phyloP scores from a whole-genome alignment of 768 basidiomycete genomes.

The Serendipita sp. region DNA sequence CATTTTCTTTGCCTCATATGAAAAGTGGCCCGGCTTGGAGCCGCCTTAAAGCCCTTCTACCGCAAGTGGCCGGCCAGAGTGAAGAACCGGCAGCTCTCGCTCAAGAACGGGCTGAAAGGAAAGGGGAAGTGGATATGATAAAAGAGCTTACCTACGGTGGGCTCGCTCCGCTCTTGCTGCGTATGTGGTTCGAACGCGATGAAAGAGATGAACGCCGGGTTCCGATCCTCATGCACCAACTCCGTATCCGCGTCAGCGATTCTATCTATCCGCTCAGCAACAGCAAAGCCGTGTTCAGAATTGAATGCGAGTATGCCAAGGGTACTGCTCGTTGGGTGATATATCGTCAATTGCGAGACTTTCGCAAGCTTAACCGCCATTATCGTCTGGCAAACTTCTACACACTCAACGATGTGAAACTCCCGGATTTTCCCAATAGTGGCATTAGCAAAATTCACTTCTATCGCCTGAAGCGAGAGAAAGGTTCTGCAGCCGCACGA shows the following conservation, averaged over 20 bases:
- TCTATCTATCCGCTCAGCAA: slow-evolving; percentile 67
- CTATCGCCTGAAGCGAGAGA: not conserved
- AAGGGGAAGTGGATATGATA: slow-evolving; percentile 50
- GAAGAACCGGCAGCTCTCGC: not conserved
- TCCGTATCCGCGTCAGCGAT: slow-evolving; percentile 74
- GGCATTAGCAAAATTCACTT: not conserved
- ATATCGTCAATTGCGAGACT: slow-evolving; percentile 87
- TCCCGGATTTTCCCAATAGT: slow-evolving; percentile 85
- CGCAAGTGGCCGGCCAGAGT: slow-evolving; percentile 26
- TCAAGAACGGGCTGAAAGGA: slow-evolving; percentile 2
- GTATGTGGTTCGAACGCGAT: slow-evolving; percentile 75
- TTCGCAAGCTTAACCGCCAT: slow-evolving; percentile 76
- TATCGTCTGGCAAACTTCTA: slow-evolving; percentile 75
- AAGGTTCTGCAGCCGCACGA: slow-evolving; percentile 21
- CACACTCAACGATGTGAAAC: slow-evolving; percentile 48
- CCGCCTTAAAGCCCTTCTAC: slow-evolving; percentile 48
- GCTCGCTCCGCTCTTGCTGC: slow-evolving; percentile 59
- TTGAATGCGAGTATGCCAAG: slow-evolving; percentile 94
- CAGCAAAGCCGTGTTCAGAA: slow-evolving; percentile 67
- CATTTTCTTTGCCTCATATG: slow-evolving; percentile 19
- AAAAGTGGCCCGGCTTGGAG: slow-evolving; percentile 34
- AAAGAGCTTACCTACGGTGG: slow-evolving; percentile 72
- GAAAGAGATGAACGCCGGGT: slow-evolving; percentile 70
- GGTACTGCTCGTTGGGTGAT: slow-evolving; percentile 86
- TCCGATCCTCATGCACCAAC: slow-evolving; percentile 60